These are phyloP conservation scores for Aegle marmelos DNA, from an alignment of 345 rosid species.

Conservation along the genomic window DNA sequence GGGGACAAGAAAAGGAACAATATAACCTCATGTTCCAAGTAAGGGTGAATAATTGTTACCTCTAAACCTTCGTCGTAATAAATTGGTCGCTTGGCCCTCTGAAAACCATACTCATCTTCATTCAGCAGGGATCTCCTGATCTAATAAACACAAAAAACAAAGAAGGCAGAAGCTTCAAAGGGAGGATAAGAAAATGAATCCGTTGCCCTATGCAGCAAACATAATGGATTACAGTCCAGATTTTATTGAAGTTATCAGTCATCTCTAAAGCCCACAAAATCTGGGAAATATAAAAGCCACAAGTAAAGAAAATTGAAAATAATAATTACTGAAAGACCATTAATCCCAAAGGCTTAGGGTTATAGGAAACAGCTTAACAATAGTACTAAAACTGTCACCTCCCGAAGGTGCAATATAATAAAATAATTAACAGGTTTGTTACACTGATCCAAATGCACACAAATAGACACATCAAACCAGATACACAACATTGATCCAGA, in stretches of 20 bases:
- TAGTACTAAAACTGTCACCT: neutral
- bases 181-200: neutral
- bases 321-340: neutral
- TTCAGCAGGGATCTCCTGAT: constrained; percentile 71
- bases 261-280: neutral
- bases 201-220: neutral
- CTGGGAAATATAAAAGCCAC: neutral
- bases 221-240: neutral
- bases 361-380: neutral
- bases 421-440: neutral
- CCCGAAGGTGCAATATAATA: neutral
- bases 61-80: constrained; percentile 91
- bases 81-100: constrained; percentile 60
- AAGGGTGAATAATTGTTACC: constrained; percentile 29
- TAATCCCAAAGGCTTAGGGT: neutral
- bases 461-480: neutral
- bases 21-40: neutral
- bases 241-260: neutral
- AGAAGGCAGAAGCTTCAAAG: neutral
- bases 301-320: neutral
- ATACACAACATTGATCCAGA: neutral
- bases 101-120: constrained; percentile 82
- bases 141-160: constrained; percentile 32
- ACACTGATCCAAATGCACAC: neutral
- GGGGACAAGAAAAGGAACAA: neutral